These are phyloP conservation scores for Diaporthe vaccinii DNA, from an alignment of 2,329 filamentous ascomycete species.

Conservation along the genomic window DNA sequence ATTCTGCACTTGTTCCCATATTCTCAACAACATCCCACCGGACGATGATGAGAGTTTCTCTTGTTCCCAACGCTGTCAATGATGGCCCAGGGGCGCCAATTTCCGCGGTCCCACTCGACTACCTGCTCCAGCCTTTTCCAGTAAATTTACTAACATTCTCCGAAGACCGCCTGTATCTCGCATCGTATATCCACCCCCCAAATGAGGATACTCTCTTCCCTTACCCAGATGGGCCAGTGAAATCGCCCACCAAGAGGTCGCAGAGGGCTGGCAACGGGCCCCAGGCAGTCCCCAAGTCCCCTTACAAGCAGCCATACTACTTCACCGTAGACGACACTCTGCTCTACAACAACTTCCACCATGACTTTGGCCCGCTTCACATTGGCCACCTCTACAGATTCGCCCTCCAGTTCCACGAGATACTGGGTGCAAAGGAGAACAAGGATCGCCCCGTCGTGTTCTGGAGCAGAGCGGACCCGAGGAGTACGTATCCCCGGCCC, in stretches of 20 bases:
- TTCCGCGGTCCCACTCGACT: constrained; percentile 40
- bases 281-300: constrained; percentile 55
- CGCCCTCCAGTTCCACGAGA: constrained; percentile 94
- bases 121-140: constrained; percentile 44
- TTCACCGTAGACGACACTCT: constrained; percentile 95
- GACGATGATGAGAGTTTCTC: not conserved
- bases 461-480: constrained; percentile 92
- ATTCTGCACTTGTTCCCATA: not conserved
- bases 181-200: constrained; percentile 87
- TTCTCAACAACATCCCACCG: constrained; percentile 26
- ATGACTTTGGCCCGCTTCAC: constrained; percentile 97
- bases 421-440: constrained; percentile 91
- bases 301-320: constrained; percentile 83
- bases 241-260: constrained; percentile 82
- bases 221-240: constrained; percentile 72
- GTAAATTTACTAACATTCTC: constrained; percentile 55
- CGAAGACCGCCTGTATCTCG: constrained; percentile 92
- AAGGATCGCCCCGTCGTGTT: constrained; percentile 93
- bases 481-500: constrained; percentile 73
- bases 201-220: constrained; percentile 88
- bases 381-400: constrained; percentile 98
- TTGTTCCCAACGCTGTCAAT: not conserved
- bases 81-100: not conserved
- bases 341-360: constrained; percentile 98
- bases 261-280: constrained; percentile 74